phyloP scores from a whole-genome alignment of 2,329 filamentous ascomycete species.

The Pseudogymnoascus sp. region DNA sequence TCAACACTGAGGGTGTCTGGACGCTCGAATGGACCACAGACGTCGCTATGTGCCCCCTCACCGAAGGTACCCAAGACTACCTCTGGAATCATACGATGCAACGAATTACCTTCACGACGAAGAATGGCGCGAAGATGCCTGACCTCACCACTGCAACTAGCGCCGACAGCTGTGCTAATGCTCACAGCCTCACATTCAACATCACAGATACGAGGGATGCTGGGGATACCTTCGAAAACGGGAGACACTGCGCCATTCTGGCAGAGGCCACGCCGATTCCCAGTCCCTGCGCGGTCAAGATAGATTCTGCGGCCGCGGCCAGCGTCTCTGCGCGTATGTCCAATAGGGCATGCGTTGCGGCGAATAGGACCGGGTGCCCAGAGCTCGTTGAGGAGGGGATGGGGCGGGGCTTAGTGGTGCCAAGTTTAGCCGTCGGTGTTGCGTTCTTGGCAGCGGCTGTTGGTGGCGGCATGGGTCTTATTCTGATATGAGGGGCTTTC shows the following conservation, averaged over 20 bases:
- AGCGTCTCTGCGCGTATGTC: not conserved
- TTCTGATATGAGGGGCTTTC: not conserved
- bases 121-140: no score
- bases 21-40: not conserved
- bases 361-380: not conserved
- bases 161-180: not conserved
- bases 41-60: not conserved
- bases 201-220: not conserved
- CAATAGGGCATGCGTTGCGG: not conserved
- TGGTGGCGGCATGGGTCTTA: not conserved
- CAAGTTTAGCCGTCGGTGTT: not conserved
- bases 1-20: conserved; percentile 4
- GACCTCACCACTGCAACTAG: not conserved
- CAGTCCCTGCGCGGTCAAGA: not conserved
- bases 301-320: not conserved
- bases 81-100: not conserved
- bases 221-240: not conserved
- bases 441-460: not conserved
- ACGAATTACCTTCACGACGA: not conserved
- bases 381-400: not conserved
- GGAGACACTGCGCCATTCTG: not conserved
- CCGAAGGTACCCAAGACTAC: not conserved
- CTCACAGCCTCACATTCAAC: not conserved
- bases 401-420: not conserved
- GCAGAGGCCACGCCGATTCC: not conserved